These are phyloP conservation scores for Oropetium thomaeum DNA, from an alignment of 176 grass and related monocot species.

Conservation along the genomic window DNA sequence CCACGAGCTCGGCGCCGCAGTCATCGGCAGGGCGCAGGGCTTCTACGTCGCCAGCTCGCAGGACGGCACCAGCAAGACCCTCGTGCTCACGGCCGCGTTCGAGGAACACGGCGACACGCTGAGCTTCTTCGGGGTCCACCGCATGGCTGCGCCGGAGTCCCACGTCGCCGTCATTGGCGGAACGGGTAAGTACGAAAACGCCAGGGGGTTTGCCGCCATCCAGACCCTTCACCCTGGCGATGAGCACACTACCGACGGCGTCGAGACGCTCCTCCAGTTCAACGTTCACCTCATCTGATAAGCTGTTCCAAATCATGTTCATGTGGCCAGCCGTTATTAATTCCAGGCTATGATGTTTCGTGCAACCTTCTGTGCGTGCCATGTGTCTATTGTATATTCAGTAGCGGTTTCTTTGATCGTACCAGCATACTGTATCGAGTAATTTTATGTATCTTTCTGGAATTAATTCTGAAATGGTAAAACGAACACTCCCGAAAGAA, in stretches of 20 bases:
- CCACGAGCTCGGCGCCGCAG: slow-evolving; percentile 56
- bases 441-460: slow-evolving; percentile 3
- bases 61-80: slow-evolving; percentile 72
- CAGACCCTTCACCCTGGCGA: slow-evolving; percentile 50
- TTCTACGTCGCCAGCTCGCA: slow-evolving; percentile 73
- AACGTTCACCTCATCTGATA: slow-evolving; percentile 55
- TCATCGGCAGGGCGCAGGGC: slow-evolving; percentile 65
- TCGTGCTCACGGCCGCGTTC: slow-evolving; percentile 64
- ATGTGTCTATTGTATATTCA: neutral
- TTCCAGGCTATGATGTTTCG: slow-evolving; percentile 8
- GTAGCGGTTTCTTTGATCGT: neutral
- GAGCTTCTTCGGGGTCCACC: slow-evolving; percentile 69
- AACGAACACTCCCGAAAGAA: neutral
- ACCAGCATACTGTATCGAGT: neutral
- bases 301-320: slow-evolving; percentile 1
- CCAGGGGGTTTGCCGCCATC: slow-evolving; percentile 62
- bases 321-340: no score
- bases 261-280: slow-evolving; percentile 68
- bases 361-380: neutral
- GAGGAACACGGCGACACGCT: slow-evolving; percentile 58
- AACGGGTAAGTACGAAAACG: slow-evolving; percentile 71
- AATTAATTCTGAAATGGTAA: neutral
- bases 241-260: slow-evolving; percentile 55
- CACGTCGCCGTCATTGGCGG: slow-evolving; percentile 68
- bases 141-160: slow-evolving; percentile 45